These are phyloP conservation scores for Cystobasidium slooffiae DNA, from an alignment of 1,284 basidiomycete species.

Conservation along the genomic window DNA sequence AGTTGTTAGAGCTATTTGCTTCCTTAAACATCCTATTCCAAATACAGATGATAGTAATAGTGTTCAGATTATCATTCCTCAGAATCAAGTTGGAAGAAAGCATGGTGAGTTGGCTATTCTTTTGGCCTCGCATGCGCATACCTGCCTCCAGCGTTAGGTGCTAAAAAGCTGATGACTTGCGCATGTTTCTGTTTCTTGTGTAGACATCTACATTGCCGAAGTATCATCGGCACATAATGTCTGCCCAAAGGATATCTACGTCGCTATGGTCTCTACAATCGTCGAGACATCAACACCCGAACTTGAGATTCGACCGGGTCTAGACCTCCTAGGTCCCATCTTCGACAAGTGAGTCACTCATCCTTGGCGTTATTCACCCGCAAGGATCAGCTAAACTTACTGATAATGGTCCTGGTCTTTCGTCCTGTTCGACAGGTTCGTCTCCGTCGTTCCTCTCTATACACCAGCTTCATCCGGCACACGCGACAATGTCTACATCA, in stretches of 20 bases:
- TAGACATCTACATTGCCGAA: slow-evolving; percentile 98
- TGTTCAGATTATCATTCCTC: slow-evolving; percentile 97
- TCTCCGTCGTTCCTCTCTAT: slow-evolving; percentile 85
- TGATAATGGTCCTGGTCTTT: background rate
- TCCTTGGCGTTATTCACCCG: background rate
- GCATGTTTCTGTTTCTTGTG: background rate
- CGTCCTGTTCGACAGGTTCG: slow-evolving; percentile 68
- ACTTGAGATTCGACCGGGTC: slow-evolving; percentile 85
- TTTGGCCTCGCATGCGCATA: background rate
- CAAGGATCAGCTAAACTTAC: background rate
- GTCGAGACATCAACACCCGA: slow-evolving; percentile 95
- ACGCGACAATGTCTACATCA: slow-evolving; percentile 85
- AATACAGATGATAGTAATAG: slow-evolving; percentile 95
- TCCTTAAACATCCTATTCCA: slow-evolving; percentile 97
- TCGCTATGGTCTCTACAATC: slow-evolving; percentile 97
- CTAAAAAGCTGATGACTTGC: slow-evolving; percentile 4
- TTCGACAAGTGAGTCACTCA: slow-evolving; percentile 79
- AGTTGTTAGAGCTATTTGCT: slow-evolving; percentile 95
- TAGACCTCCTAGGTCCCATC: slow-evolving; percentile 89
- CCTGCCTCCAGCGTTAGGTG: background rate
- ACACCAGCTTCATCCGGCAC: slow-evolving; percentile 80
- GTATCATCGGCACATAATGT: slow-evolving; percentile 98
- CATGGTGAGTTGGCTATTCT: slow-evolving; percentile 70
- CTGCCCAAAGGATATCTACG: slow-evolving; percentile 89
- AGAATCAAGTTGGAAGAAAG: slow-evolving; percentile 93